Evolutionary conservation across 2,329 filamentous ascomycete species (phyloP), one percentile per base, ranked within the genome.

Genomic region (Fusarium sp.): DNA sequence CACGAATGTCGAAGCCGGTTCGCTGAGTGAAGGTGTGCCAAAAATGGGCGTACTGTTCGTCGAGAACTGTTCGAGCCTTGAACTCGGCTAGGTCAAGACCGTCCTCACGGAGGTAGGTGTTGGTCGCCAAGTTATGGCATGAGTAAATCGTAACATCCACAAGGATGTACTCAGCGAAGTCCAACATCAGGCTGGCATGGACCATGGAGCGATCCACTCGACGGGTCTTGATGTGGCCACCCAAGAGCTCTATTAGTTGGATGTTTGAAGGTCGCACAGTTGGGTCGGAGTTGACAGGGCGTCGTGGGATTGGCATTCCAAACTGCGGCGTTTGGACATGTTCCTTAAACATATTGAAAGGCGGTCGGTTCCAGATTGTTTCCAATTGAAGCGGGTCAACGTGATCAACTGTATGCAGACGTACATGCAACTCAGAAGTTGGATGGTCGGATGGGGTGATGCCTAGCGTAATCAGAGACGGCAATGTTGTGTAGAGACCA

Each of bases 401-500:
- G 18, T 38, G 34, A 3, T 18, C 34, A 38, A 7, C 18, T 6
- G 34, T 18, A 4, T 38, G 34, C 34, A 38, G 6, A 18, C 10
- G 18, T 12, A 11, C 34, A 38, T n/a, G 3, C 10, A 38, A n/a
- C 6, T 6, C 9, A n/a, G 34, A n/a, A 3, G 51, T 5, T 1
- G 38, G 18, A 5, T 20, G 12, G 24, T 65, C 62, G 3, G 57
- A 65, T 0, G 58, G 58, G 6, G 48, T 65, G 0, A 5, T 1
- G 0, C 22, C 41, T 11, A 53, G 49, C 4, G 9, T 27, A 22
- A 46, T 11, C 7, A 24, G 15, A 1, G 8, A 0, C 3, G 13
- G 11, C 9, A 13, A 30, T 3, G 25, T 24, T 3, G 12, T n/a
- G 20, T 60, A 60, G 0, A 15, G 24, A 0, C 3, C 1, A 4